These are phyloP conservation scores for Acacia confusa DNA, from an alignment of 306 rosid species.

Conservation along the genomic window DNA sequence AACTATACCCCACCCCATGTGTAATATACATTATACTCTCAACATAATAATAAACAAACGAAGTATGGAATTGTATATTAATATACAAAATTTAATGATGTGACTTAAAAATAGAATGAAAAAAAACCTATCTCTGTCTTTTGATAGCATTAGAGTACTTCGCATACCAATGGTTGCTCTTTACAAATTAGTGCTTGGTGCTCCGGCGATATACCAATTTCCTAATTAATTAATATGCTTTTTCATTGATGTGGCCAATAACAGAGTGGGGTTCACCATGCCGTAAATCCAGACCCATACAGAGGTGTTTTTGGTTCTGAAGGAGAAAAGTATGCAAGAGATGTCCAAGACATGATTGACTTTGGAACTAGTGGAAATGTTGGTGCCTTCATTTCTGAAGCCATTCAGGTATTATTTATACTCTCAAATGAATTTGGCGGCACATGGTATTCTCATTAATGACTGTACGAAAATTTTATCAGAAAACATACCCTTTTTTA, in stretches of 20 bases:
- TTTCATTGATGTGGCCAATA: slow-evolving; percentile 7
- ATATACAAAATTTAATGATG: no score
- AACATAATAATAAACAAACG: no score
- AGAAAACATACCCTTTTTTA: not conserved
- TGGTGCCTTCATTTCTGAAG: slow-evolving; percentile 83
- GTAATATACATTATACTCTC: no score
- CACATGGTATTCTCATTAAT: no score
- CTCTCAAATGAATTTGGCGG: not conserved
- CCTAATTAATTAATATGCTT: not conserved
- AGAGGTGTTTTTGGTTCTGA: slow-evolving; percentile 94
- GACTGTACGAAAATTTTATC: no score
- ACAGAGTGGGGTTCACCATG: slow-evolving; percentile 95
- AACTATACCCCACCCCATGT: no score
- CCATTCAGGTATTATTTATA: slow-evolving; percentile 67
- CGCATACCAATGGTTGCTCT: no score
- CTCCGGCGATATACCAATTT: not conserved
- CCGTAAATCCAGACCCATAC: slow-evolving; percentile 88
- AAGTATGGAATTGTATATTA: no score
- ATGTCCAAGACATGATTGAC: slow-evolving; percentile 75
- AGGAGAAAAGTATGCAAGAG: slow-evolving; percentile 86
- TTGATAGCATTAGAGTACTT: no score
- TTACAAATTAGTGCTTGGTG: no score
- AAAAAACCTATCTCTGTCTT: no score
- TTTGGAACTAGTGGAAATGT: slow-evolving; percentile 88
- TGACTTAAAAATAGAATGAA: no score